Conservation (phyloP, 2,329 filamentous ascomycete genomes). For the Westerdykella sp. region DNA sequence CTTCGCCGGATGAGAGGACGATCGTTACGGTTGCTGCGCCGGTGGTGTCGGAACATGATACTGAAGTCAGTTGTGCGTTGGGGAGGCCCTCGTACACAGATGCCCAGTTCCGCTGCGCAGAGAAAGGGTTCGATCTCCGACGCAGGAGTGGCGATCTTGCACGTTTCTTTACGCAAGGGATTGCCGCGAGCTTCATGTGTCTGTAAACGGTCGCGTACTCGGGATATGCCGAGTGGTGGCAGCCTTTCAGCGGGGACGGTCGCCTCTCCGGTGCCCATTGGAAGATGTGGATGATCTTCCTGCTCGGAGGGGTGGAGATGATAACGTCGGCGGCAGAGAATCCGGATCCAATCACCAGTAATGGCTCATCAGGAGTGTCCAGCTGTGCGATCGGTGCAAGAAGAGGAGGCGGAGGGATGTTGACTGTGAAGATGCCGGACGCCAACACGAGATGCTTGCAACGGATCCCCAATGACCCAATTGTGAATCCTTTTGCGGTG, state of each 20-base stretch:
- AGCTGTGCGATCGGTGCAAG: slow-evolving; percentile 42
- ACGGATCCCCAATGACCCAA: slow-evolving; percentile 46
- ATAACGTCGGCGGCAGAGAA: slow-evolving; percentile 59
- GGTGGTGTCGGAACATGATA: slow-evolving; percentile 10
- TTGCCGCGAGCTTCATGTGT: slow-evolving; percentile 51
- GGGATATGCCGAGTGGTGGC: slow-evolving; percentile 56
- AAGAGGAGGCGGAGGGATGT: slow-evolving; percentile 47
- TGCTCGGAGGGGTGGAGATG: slow-evolving; percentile 46
- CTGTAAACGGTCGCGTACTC: slow-evolving; percentile 57
- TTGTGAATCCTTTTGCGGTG: slow-evolving; percentile 43
- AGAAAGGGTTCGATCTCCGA: slow-evolving; percentile 42
- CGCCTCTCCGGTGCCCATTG: slow-evolving; percentile 53
- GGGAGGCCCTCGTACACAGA: slow-evolving; percentile 50
- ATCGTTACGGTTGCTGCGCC: slow-evolving; percentile 38
- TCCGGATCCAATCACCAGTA: slow-evolving; percentile 55
- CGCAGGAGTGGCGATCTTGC: slow-evolving; percentile 20
- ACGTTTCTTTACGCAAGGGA: slow-evolving; percentile 14
- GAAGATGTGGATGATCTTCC: slow-evolving; percentile 54
- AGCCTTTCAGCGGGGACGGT: slow-evolving; percentile 53
- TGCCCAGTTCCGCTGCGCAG: slow-evolving; percentile 46
- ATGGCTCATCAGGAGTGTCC: slow-evolving; percentile 28
- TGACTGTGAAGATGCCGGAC: slow-evolving; percentile 53
- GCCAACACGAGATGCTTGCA: slow-evolving; percentile 55
- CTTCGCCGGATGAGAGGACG: slow-evolving; percentile 38
- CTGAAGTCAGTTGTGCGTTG: slow-evolving; percentile 47